Evolutionary conservation across 352 stramenopile genomes (phyloP).

Genomic region (Pythium aquatile): DNA sequence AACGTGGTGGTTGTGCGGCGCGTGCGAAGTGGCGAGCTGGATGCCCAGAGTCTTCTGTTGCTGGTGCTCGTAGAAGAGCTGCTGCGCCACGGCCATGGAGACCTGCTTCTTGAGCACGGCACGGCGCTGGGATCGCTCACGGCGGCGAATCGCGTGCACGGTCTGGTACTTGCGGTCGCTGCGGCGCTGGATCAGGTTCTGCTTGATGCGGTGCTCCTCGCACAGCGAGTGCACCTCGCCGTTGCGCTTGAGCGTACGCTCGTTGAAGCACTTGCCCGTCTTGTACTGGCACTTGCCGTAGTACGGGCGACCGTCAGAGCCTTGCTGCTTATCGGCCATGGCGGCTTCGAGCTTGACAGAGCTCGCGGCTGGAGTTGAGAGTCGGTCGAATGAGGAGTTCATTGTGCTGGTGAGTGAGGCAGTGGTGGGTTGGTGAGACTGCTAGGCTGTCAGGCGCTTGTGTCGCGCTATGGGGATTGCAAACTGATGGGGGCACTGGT

Average conservation of each 20-base stretch:
- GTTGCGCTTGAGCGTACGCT: slow-evolving; percentile 83
- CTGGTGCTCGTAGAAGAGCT: slow-evolving; percentile 80
- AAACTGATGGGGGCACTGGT: slow-evolving; percentile 40
- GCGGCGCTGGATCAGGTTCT: slow-evolving; percentile 84
- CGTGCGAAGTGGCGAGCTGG: slow-evolving; percentile 27
- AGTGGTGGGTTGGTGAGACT: background rate
- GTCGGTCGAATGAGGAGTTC: slow-evolving; percentile 14
- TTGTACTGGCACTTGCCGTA: slow-evolving; percentile 88
- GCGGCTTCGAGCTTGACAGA: slow-evolving; percentile 25
- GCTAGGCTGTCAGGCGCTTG: slow-evolving; percentile 1
- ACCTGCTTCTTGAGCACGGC: slow-evolving; percentile 82
- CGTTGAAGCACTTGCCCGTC: slow-evolving; percentile 87
- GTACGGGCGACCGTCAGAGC: slow-evolving; percentile 37
- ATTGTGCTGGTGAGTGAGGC: slow-evolving; percentile 3
- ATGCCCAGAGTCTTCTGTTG: slow-evolving; percentile 68
- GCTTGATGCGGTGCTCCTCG: slow-evolving; percentile 82
- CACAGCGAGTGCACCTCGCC: slow-evolving; percentile 79
- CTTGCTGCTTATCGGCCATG: slow-evolving; percentile 15
- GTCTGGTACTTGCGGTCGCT: slow-evolving; percentile 86
- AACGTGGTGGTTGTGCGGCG: background rate
- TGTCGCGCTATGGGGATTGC: slow-evolving; percentile 40
- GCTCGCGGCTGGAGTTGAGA: slow-evolving; percentile 19
- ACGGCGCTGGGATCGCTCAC: slow-evolving; percentile 73
- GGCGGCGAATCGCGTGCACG: slow-evolving; percentile 74
- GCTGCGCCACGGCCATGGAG: slow-evolving; percentile 73